Base-by-base conservation (phyloP, 257 asterid genomes). In the Lantana camara region DNA sequence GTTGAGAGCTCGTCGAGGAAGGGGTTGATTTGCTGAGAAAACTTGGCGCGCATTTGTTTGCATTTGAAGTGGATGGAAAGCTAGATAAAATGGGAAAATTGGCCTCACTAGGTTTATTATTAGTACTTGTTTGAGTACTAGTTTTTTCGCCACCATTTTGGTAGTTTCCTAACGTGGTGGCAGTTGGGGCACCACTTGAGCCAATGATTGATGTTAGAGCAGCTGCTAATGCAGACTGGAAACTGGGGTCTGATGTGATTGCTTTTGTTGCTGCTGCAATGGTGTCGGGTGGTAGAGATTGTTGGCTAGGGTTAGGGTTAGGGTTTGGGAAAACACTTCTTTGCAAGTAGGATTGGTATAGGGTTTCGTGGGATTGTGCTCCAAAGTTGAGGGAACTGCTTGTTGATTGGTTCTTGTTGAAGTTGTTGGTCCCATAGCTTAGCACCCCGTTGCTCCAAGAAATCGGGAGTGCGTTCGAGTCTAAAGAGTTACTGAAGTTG, bases 231-330 rank as follows among this genome's bases (percentile, higher is more conserved):
- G 90, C 97, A 17, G 96, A 90, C 60, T 85, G 97, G 72, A 93
- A 93, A 48, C 70, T 84, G 0, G 98, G 98, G 70, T 93, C 88
- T 0, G 97, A 80, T 12, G 97, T 79, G 19, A 93, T 82, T 1
- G 95, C 98, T 72, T 89, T 89, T 0, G 98, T 92, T 14, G 98
- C 98, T 13, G 97, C 98, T 17, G 95, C 89, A 29, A 93, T 72
- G 7, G 94, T 77, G 50, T 89, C 98, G n/a, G 83, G 81, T 14
- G 73, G 71, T 4, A 82, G 63, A 56, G 73, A 48, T 24, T 75
- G 78, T 23, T 83, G 95, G 52, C 73, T 67, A 38, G 71, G 65
- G 75, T 48, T 82, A 35, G 74, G 3, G 7, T 32, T 56, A 7
- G 65, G 40, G 40, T 35, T 35, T 4, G 40, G 11, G 40, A 35